Evolutionary conservation across 352 stramenopile species (phyloP).

Genomic region (Phytophthora sp.): DNA sequence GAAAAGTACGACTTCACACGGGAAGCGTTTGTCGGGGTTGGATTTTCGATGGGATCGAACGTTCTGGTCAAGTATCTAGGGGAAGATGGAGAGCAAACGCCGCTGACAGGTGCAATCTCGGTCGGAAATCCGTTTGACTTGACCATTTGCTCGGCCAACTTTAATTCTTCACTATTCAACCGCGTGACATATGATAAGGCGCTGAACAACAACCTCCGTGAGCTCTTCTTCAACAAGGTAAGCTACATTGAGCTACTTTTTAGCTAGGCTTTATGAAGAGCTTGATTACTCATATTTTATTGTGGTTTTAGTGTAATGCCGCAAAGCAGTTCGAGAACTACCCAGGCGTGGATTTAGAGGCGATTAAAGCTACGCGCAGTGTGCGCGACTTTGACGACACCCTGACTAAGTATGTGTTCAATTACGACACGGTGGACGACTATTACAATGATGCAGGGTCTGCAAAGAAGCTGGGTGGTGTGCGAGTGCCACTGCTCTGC

Average conservation of each 20-base stretch:
- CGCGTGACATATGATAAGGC: conserved; percentile 67
- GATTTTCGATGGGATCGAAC: conserved; percentile 83
- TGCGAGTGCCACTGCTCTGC: conserved; percentile 66
- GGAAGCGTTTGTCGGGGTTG: conserved; percentile 60
- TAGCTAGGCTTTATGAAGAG: background rate
- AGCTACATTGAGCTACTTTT: background rate
- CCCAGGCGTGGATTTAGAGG: conserved; percentile 49
- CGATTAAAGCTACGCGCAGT: conserved; percentile 40
- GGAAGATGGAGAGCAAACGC: conserved; percentile 51
- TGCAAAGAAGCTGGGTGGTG: conserved; percentile 36
- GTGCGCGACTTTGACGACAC: conserved; percentile 70
- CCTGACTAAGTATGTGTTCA: conserved; percentile 63
- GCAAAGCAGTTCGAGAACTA: conserved; percentile 54
- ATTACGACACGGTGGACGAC: conserved; percentile 60
- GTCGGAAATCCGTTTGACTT: conserved; percentile 82
- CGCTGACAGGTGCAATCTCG: conserved; percentile 61
- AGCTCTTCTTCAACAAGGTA: conserved; percentile 70
- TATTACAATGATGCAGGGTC: conserved; percentile 71
- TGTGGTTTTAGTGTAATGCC: conserved; percentile 34
- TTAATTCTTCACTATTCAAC: conserved; percentile 58
- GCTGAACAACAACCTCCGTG: conserved; percentile 61
- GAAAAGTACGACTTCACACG: conserved; percentile 49
- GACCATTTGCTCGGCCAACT: conserved; percentile 53
- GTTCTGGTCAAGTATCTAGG: conserved; percentile 83
- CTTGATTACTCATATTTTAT: no score